Evolutionary conservation across 768 basidiomycete genomes (phyloP).

Genomic region (Tephrocybe sp.): DNA sequence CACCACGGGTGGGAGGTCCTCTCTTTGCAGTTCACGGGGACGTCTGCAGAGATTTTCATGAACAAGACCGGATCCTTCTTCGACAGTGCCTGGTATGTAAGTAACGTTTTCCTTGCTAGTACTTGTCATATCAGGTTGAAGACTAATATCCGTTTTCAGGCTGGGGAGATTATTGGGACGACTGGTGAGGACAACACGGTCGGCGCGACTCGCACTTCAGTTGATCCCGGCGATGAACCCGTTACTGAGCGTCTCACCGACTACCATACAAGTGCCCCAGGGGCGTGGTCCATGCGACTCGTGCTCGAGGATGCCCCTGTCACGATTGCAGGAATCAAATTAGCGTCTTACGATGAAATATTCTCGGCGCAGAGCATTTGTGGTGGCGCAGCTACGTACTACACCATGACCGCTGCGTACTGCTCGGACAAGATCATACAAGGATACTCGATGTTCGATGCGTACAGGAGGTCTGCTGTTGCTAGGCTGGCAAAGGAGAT

Average conservation of each 20-base stretch:
- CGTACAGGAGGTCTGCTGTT: too few species aligned
- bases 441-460: too few species aligned
- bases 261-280: not conserved
- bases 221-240: not conserved
- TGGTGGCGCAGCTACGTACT: too few species aligned
- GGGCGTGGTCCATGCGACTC: not conserved
- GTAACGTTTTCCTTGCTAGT: not conserved
- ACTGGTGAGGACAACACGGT: constrained; percentile 4
- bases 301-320: not conserved
- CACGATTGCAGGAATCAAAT: not conserved
- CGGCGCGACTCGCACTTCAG: not conserved
- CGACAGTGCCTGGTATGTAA: constrained; percentile 13
- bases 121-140: too few species aligned
- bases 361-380: constrained; percentile 3
- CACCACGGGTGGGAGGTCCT: constrained; percentile 6
- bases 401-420: too few species aligned
- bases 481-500: too few species aligned
- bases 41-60: not conserved
- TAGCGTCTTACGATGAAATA: not conserved
- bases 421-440: too few species aligned
- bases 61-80: constrained; percentile 10
- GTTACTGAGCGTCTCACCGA: constrained; percentile 9
- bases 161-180: not conserved
- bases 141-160: not conserved
- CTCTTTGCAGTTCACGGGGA: constrained; percentile 4